A percentile compares a stretch with the other conserved stretches of the same genome.
Evolutionary conservation across 306 rosid genomes (phyloP).

Genomic region (Cucurbita maxima): DNA sequence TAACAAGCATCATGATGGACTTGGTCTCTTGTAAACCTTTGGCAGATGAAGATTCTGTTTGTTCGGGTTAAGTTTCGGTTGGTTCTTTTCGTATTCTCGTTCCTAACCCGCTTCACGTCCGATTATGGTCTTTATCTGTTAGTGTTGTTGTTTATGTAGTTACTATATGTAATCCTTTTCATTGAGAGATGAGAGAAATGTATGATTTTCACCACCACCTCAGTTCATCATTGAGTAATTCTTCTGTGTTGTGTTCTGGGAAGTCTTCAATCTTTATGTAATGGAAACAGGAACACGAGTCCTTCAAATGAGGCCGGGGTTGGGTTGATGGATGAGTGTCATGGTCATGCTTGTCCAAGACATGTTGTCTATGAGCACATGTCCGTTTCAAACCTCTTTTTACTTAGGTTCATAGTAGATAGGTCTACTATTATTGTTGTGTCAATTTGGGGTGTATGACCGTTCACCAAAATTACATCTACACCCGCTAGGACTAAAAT

Average conservation of each 20-base stretch:
- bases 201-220: background rate
- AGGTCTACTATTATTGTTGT: no score
- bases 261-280: background rate
- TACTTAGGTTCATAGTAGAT: no score
- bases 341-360: no score
- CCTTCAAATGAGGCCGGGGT: background rate
- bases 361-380: no score
- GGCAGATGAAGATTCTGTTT: constrained; percentile 13
- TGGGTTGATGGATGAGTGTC: no score
- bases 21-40: background rate
- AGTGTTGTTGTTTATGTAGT: background rate
- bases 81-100: background rate
- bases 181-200: background rate
- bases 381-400: no score
- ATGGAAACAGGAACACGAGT: background rate
- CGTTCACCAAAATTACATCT: no score
- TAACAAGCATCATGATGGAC: background rate
- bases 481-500: no score
- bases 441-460: no score
- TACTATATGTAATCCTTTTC: background rate
- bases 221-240: background rate
- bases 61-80: constrained; percentile 14
- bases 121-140: background rate
- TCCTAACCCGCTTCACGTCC: background rate
- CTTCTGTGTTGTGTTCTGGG: background rate